Evolutionary conservation across 495 filamentous ascomycete species (phyloP), one percentile per base, ranked within the genome.

Genomic region (Penicillium pulvis): DNA sequence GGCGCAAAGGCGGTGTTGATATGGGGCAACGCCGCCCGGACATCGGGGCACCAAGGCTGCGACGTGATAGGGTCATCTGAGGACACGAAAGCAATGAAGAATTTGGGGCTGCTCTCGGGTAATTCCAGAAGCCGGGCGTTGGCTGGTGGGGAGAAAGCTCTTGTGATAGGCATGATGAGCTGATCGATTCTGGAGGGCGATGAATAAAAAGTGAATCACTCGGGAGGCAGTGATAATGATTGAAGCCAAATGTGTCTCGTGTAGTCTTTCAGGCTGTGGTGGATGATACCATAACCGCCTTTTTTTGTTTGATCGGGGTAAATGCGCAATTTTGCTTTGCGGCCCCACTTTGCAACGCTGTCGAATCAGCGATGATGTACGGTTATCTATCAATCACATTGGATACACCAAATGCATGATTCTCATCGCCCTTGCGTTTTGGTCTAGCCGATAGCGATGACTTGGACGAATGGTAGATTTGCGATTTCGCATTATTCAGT

Each of bases 21-120:
- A 36, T 54, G 39, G 9, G 71, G 71, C 56, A 71, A 50, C 0
- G 69, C 69, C 41, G 67, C 69, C 10, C 64, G 62, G 20, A 73
- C 71, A 43, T 73, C 71, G 1, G 71, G 71, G 33, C 71, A 73
- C 71, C 71, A 73, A 6, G 71, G 52, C 42, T 68, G 64, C 19
- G 61, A 57, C 35, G 71, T 73, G 3, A 53, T 53, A 4, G 69
- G 56, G 28, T 73, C 71, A 26, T 55, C 16, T 36, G 61, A 64
- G 26, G 69, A 61, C 39, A 65, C 52, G 51, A 73, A 73, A 11
- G 67, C 66, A n/a, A 73, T 46, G 53, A 70, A 71, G 10, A 69
- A 44, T 26, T 64, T 62, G 2, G 65, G 53, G 42, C 55, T 43
- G 24, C 43, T 53, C 7, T 59, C 33, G 24, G 66, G 53, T 10